Conservation (phyloP, 106 monocot genomes). For the Phalaenopsis aphrodite region DNA sequence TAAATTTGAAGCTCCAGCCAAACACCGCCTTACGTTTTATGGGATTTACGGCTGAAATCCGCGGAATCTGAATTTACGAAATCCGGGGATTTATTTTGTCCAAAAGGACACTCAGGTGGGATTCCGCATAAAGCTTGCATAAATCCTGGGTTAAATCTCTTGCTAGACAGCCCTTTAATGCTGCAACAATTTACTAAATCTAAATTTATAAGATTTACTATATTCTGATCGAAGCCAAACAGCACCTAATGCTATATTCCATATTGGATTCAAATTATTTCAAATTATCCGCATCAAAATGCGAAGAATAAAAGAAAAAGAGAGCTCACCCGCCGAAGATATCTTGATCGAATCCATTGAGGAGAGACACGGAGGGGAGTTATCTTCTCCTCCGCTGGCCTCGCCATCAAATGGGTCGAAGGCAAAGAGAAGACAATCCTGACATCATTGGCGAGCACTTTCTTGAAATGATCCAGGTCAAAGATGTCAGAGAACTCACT, state of each 20-base stretch:
- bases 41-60: too few relatives aligned
- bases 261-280: background rate
- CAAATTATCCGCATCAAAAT: background rate
- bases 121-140: too few relatives aligned
- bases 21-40: too few relatives aligned
- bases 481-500: constrained; percentile 93
- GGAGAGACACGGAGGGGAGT: constrained; percentile 67
- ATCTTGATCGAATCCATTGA: constrained; percentile 62
- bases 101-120: too few relatives aligned
- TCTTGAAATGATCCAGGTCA: constrained; percentile 84
- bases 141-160: too few relatives aligned
- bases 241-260: background rate
- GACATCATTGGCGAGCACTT: constrained; percentile 58
- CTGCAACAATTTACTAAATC: too few relatives aligned
- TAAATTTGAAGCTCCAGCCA: too few relatives aligned
- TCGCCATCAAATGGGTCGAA: constrained; percentile 63
- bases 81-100: too few relatives aligned
- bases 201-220: too few relatives aligned
- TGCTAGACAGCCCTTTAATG: too few relatives aligned
- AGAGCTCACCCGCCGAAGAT: constrained; percentile 42
- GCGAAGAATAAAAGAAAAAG: background rate
- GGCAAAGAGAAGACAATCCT: constrained; percentile 73
- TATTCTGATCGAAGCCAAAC: too few relatives aligned
- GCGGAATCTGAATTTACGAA: too few relatives aligned
- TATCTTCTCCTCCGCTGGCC: constrained; percentile 57